Conservation (phyloP, 108 stramenopile genomes). For the Discostella stelligeroides region DNA sequence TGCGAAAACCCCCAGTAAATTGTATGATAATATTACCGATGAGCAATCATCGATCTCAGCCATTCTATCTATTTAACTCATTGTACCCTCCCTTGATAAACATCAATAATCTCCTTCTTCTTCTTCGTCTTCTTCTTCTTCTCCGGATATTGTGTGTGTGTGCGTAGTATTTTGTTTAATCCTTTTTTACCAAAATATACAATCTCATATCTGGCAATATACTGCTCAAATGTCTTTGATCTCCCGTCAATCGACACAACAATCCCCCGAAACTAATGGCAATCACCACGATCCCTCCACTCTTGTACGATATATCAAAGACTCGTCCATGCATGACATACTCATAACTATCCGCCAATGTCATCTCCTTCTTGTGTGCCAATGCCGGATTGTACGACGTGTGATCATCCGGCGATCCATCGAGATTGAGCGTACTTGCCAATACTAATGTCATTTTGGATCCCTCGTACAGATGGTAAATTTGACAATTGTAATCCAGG, state of each 20-base stretch:
- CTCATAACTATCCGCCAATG: conserved; percentile 94
- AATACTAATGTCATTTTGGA: conserved; percentile 92
- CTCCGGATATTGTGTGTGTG: too few species aligned
- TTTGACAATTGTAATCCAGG: conserved; percentile 94
- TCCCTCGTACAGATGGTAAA: conserved; percentile 83
- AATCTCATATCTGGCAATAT: conserved; percentile 90
- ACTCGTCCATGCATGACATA: conserved; percentile 98
- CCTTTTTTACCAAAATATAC: conserved; percentile 90
- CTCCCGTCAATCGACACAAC: conserved; percentile 93
- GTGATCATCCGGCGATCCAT: conserved; percentile 93
- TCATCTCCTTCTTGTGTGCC: conserved; percentile 56
- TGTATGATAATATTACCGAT: too few species aligned
- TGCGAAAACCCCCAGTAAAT: too few species aligned
- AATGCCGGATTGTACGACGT: conserved; percentile 72
- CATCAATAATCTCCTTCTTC: too few species aligned
- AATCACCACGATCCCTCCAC: conserved; percentile 82
- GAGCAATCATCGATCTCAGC: too few species aligned
- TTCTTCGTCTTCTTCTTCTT: too few species aligned
- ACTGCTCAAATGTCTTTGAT: conserved; percentile 90
- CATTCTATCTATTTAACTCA: too few species aligned
- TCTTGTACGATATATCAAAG: conserved; percentile 88
- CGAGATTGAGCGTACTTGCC: conserved; percentile 91
- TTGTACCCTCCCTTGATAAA: too few species aligned
- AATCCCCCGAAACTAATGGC: conserved; percentile 93
- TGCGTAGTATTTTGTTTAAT: conserved; percentile 54